Conservation (phyloP, 768 basidiomycete species). For the Amanita jacksonii region DNA sequence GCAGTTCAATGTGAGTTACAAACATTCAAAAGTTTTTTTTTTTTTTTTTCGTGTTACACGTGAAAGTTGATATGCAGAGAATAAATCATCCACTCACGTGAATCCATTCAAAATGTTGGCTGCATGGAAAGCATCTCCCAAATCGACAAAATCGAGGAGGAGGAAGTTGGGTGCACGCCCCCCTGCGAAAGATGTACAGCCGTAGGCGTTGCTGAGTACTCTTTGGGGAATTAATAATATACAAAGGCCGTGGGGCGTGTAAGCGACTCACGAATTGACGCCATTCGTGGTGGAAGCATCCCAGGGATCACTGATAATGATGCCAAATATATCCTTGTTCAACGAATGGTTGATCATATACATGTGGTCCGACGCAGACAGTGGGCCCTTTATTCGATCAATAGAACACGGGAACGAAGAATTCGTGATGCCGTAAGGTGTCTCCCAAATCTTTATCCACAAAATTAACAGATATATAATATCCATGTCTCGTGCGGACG, state of each 20-base stretch:
- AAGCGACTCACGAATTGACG: constrained; percentile 25
- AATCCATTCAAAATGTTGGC: constrained; percentile 37
- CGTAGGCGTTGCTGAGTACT: constrained; percentile 31
- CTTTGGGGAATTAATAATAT: too few relatives aligned
- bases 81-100: constrained; percentile 18
- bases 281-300: constrained; percentile 30
- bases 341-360: constrained; percentile 53
- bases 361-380: constrained; percentile 39
- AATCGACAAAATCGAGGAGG: constrained; percentile 42
- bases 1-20: too few relatives aligned
- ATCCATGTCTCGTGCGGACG: neutral
- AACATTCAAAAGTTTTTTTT: too few relatives aligned
- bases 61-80: too few relatives aligned
- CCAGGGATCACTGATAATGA: constrained; percentile 28
- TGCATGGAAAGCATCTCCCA: constrained; percentile 34
- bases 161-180: constrained; percentile 42
- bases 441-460: constrained; percentile 56
- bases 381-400: constrained; percentile 39
- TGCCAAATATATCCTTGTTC: constrained; percentile 33
- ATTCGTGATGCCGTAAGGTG: constrained; percentile 42
- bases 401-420: constrained; percentile 43
- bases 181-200: constrained; percentile 33
- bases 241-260: neutral
- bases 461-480: too few relatives aligned
- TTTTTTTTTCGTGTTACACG: too few relatives aligned